These are phyloP conservation scores for Wickerhamomyces queroliae DNA, from an alignment of 805 yeast genomes.

Conservation along the genomic window DNA sequence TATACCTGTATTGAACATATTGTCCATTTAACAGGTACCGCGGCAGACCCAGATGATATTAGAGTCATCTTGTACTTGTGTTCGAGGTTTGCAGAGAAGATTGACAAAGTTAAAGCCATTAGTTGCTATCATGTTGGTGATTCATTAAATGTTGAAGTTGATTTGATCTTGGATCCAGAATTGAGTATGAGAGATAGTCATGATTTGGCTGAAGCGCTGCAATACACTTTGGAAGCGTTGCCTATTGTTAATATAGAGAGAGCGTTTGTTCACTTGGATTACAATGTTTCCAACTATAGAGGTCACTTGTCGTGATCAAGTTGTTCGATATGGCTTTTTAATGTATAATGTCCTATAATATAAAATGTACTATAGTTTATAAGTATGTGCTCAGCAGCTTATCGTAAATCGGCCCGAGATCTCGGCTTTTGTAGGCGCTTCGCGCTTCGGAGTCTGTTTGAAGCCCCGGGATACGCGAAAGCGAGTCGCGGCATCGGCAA, in stretches of 20 bases:
- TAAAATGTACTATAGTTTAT: no score
- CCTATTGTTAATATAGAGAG: constrained; percentile 74
- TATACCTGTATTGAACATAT: constrained; percentile 65
- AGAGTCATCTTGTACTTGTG: constrained; percentile 65
- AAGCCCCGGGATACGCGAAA: no score
- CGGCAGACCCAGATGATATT: constrained; percentile 55
- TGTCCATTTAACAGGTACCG: constrained; percentile 68
- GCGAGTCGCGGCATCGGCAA: no score
- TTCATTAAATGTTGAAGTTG: constrained; percentile 70
- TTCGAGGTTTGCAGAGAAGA: constrained; percentile 61
- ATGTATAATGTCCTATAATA: no score
- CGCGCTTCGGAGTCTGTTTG: no score
- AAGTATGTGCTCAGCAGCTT: no score
- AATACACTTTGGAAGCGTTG: constrained; percentile 72
- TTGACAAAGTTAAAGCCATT: constrained; percentile 56
- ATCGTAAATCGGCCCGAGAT: no score
- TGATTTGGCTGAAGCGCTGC: constrained; percentile 77
- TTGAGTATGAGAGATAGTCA: constrained; percentile 61
- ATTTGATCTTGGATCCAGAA: constrained; percentile 49
- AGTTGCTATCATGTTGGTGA: constrained; percentile 80
- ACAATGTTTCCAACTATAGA: constrained; percentile 32
- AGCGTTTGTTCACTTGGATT: constrained; percentile 78
- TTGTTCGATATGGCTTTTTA: no score
- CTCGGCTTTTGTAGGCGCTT: no score
- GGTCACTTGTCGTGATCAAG: constrained; percentile 30